Percentiles rank a stretch among this genome's conserved stretches.
phyloP scores from a whole-genome alignment of 2,329 filamentous ascomycete species.

The Penicillium sp. region DNA sequence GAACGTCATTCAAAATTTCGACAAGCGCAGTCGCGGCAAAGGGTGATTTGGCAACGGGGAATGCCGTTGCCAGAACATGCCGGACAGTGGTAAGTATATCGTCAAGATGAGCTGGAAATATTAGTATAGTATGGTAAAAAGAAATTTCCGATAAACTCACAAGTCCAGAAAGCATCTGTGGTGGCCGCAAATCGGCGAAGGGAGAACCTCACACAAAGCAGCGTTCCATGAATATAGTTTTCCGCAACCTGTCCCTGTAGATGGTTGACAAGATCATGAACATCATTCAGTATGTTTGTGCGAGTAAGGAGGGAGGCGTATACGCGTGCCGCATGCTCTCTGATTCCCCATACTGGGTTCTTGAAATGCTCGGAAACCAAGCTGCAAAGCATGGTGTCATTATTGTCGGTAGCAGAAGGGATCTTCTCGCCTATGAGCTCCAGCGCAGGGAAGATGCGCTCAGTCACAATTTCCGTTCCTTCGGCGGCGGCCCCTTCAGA shows the following conservation, averaged over 20 bases:
- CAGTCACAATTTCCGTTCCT: constrained; percentile 42
- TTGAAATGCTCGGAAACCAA: constrained; percentile 44
- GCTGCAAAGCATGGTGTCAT: constrained; percentile 36
- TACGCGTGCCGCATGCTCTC: constrained; percentile 51
- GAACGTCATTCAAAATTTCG: constrained; percentile 41
- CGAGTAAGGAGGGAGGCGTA: constrained; percentile 44
- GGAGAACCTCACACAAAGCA: constrained; percentile 45
- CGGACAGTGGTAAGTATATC: constrained; percentile 30
- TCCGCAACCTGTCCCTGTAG: constrained; percentile 27
- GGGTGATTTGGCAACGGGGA: constrained; percentile 36
- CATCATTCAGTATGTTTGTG: constrained; percentile 35
- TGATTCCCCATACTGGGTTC: constrained; percentile 50
- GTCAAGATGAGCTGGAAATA: constrained; percentile 33
- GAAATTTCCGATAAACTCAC: constrained; percentile 26
- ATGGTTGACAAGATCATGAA: constrained; percentile 29
- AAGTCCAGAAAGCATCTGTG: constrained; percentile 38
- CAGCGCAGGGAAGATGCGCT: constrained; percentile 51
- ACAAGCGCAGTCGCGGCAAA: constrained; percentile 40
- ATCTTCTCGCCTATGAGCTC: constrained; percentile 52
- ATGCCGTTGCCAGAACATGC: constrained; percentile 30
- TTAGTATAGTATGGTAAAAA: constrained; percentile 9
- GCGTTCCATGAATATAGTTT: constrained; percentile 47
- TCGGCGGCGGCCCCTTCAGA: constrained; percentile 24
- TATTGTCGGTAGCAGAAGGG: constrained; percentile 37
- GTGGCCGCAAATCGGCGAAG: constrained; percentile 40